Base-by-base conservation (phyloP, 106 monocot species). In the Phalaenopsis aphrodite region DNA sequence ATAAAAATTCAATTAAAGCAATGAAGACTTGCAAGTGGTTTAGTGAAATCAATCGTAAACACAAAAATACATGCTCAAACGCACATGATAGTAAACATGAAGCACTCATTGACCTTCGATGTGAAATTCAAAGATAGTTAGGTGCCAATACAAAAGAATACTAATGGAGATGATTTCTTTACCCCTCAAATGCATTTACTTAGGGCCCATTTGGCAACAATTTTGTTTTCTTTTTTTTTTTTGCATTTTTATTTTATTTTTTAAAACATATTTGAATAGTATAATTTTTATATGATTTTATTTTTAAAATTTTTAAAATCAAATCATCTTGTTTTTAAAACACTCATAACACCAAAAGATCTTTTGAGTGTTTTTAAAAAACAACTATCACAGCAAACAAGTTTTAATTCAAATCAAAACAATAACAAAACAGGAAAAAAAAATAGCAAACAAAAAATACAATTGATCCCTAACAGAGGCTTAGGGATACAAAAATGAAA, bases 1-100 rank as follows among this genome's bases (percentile, higher is more conserved):
- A 81, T 41, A 76, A 2, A 81, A 55, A 80, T 78, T 46, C 39
- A 79, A 67, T 17, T 18, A 77, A n/a, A 42, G 17, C 69, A 69
- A 69, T 69, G 14, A 69, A 69, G 39, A 39, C 14, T 36, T 65
- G 9, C 11, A 38, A 16, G 16, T 15, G 38, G 38, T 69, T 69
- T 39, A 69, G 69, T 69, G 38, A 69, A 69, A 4, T 69, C 9
- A 38, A 12, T 39, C 69, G 3, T 12, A 69, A 69, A 69, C 39
- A 24, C 37, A 36, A 11, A 39, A 39, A 39, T 14, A 24, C 1
- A 24, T 65, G 64, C 64, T 65, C 21, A 65, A 65, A 65, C 7
- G 64, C 5, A 65, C n/a, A 65, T 7, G 64, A 2, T 23, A 24
- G 21, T 65, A 24, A 65, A 65, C 5, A 23, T 65, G 5, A 65